phyloP scores from a whole-genome alignment of 2,329 filamentous ascomycete species.

The Hymenoscyphus albidus region DNA sequence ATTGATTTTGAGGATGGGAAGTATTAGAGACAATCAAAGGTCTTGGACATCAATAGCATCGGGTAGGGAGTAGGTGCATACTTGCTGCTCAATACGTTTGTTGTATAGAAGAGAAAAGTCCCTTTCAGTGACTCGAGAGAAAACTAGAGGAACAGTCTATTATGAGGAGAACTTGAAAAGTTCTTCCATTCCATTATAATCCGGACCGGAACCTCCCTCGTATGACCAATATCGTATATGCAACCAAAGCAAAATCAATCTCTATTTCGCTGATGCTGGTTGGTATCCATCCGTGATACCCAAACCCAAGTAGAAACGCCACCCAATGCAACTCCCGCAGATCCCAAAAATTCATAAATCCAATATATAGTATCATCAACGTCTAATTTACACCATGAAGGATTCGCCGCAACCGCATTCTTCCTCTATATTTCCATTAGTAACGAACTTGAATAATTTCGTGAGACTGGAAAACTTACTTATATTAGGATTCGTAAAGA shows the following conservation, averaged over 20 bases:
- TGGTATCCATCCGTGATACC: neutral
- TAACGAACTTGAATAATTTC: neutral
- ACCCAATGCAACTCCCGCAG: neutral
- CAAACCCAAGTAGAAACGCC: neutral
- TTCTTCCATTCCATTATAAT: neutral
- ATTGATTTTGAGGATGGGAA: slow-evolving; percentile 56
- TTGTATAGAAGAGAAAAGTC: neutral
- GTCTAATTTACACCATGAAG: slow-evolving; percentile 66
- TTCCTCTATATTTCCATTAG: slow-evolving; percentile 63
- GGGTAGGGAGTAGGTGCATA: too few species aligned
- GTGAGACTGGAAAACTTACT: slow-evolving; percentile 59
- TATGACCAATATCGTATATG: neutral
- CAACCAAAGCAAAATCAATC: neutral
- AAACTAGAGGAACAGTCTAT: neutral
- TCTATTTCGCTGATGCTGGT: neutral
- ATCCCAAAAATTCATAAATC: neutral
- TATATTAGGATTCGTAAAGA: slow-evolving; percentile 97
- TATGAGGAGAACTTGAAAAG: neutral
- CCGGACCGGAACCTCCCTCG: neutral
- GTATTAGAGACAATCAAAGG: neutral
- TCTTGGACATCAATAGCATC: neutral
- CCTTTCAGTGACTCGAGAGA: neutral
- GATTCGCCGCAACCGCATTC: slow-evolving; percentile 95
- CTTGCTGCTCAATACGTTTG: too few species aligned
- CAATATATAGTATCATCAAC: slow-evolving; percentile 2